Conservation (phyloP, 257 asterid species). For the Nicotiana attenuata region DNA sequence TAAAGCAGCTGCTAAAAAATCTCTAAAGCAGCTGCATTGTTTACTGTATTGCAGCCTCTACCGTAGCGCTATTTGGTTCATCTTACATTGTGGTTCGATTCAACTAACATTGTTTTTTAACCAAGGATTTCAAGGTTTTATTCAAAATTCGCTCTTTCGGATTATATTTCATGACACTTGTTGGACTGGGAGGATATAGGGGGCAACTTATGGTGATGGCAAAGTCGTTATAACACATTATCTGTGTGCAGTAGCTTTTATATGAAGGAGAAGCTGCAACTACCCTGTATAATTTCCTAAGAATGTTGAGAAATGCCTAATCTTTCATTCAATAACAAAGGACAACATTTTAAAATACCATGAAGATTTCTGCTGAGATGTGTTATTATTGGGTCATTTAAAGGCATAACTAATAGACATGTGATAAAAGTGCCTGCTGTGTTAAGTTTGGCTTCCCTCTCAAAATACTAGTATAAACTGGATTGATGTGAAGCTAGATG, state of each 20-base stretch:
- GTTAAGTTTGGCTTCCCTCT: not conserved
- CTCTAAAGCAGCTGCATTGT: not conserved
- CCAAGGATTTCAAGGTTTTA: not conserved
- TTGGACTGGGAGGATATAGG: not conserved
- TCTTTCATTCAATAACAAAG: not conserved
- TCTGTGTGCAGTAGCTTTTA: not conserved
- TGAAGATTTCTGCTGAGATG: not conserved
- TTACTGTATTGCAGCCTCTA: not conserved
- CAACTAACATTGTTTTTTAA: not conserved
- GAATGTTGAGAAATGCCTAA: not conserved
- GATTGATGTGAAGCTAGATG: not conserved
- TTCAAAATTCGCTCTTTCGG: not conserved
- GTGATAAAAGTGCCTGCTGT: not conserved
- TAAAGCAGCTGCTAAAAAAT: not conserved
- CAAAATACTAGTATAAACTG: not conserved
- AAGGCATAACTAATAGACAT: not conserved
- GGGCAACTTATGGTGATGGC: not conserved
- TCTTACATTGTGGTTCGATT: not conserved
- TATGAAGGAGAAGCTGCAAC: slow-evolving; percentile 1
- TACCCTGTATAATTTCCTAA: not conserved
- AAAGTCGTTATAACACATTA: not conserved
- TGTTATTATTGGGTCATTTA: not conserved
- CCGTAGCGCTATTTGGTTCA: not conserved
- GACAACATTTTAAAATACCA: not conserved
- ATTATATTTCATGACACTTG: not conserved